phyloP scores from a whole-genome alignment of 495 filamentous ascomycete genomes.

The Pseudotulostoma volvatum region DNA sequence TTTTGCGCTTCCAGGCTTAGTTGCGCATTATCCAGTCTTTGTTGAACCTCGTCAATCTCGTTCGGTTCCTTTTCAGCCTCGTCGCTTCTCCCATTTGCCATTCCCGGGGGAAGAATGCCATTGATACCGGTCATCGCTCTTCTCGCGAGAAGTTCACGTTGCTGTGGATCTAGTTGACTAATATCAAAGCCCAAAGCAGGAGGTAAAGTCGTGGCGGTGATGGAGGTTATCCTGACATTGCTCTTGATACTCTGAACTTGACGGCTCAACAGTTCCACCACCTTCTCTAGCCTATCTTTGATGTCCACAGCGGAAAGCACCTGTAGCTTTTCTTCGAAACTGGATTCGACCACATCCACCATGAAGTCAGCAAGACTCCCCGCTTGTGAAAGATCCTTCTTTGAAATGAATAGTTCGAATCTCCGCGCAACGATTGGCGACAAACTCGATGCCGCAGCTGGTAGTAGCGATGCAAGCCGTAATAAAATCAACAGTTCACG shows the following conservation, averaged over 20 bases:
- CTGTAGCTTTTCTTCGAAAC: slow-evolving; percentile 75
- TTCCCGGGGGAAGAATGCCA: slow-evolving; percentile 35
- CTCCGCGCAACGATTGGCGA: slow-evolving; percentile 72
- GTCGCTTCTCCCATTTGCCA: slow-evolving; percentile 27
- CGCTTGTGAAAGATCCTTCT: slow-evolving; percentile 60
- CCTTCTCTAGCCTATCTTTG: slow-evolving; percentile 57
- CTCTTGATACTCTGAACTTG: slow-evolving; percentile 70
- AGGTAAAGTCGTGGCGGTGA: slow-evolving; percentile 42
- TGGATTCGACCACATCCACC: slow-evolving; percentile 71
- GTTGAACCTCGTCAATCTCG: slow-evolving; percentile 83
- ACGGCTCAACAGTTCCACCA: slow-evolving; percentile 62
- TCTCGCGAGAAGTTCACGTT: slow-evolving; percentile 35
- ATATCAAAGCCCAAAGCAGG: slow-evolving; percentile 37
- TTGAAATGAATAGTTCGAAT: slow-evolving; percentile 68
- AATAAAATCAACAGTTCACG: slow-evolving; percentile 68
- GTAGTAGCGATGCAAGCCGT: slow-evolving; percentile 58
- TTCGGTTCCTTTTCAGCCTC: slow-evolving; percentile 58
- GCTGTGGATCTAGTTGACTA: slow-evolving; percentile 32
- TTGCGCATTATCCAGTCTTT: slow-evolving; percentile 65
- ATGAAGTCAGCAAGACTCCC: slow-evolving; percentile 91
- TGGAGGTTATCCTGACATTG: slow-evolving; percentile 59
- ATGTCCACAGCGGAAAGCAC: slow-evolving; percentile 63
- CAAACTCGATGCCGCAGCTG: slow-evolving; percentile 42
- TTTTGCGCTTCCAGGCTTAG: slow-evolving; percentile 63
- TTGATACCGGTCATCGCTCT: slow-evolving; percentile 33